Conservation (phyloP, 2,329 filamentous ascomycete genomes). For the Apiospora rasikravindrae region DNA sequence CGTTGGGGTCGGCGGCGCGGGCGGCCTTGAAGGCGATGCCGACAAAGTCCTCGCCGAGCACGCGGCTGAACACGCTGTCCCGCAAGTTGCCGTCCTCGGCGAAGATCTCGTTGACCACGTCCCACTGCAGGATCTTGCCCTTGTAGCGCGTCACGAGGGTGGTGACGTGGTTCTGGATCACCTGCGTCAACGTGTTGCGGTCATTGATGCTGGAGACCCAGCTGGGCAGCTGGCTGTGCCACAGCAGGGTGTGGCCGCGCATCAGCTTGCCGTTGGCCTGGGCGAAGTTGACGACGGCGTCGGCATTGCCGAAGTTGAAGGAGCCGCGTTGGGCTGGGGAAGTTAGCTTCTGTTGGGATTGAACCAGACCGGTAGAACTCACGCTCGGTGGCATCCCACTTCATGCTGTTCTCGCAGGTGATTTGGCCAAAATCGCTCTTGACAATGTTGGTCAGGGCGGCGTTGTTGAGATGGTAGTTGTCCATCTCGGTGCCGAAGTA, state of each 20-base stretch:
- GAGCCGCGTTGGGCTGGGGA: slow-evolving; percentile 10
- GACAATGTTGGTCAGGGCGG: slow-evolving; percentile 32
- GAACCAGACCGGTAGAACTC: neutral
- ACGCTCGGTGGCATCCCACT: slow-evolving; percentile 18
- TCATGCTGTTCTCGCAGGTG: slow-evolving; percentile 18
- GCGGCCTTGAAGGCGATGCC: slow-evolving; percentile 72
- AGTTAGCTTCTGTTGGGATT: neutral
- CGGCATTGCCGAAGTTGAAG: slow-evolving; percentile 29
- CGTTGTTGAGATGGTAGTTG: slow-evolving; percentile 19
- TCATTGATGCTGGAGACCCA: slow-evolving; percentile 24
- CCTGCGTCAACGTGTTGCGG: slow-evolving; percentile 47
- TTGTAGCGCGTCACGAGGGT: slow-evolving; percentile 60
- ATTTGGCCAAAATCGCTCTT: slow-evolving; percentile 10
- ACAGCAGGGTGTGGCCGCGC: slow-evolving; percentile 55
- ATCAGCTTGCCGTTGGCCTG: slow-evolving; percentile 43
- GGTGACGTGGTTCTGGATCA: slow-evolving; percentile 62
- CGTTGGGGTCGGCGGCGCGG: slow-evolving; percentile 65
- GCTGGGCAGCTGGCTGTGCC: slow-evolving; percentile 26
- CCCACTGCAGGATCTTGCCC: slow-evolving; percentile 58
- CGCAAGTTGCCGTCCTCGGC: slow-evolving; percentile 62
- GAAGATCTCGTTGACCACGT: slow-evolving; percentile 67
- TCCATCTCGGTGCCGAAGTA: slow-evolving; percentile 19
- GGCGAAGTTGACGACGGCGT: slow-evolving; percentile 44
- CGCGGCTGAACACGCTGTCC: slow-evolving; percentile 63
- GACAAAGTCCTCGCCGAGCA: slow-evolving; percentile 71